Percentiles rank a stretch among this genome's conserved stretches.
Evolutionary conservation across 805 yeast genomes (phyloP).

Genomic region (Suhomyces faveliae): DNA sequence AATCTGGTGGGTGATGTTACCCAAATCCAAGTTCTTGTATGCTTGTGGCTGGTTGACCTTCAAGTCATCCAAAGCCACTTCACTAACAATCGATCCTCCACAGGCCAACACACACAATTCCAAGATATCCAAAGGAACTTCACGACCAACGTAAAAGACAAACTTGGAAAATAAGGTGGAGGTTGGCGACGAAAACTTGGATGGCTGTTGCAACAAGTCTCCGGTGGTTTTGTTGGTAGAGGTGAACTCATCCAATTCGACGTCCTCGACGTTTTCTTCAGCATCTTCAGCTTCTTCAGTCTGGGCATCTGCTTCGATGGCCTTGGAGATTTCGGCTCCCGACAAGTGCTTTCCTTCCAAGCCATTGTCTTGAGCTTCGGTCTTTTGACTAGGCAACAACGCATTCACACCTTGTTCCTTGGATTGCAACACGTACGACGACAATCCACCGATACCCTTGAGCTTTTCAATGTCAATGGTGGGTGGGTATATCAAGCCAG

Average conservation of each 20-base stretch:
- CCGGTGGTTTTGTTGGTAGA: conserved; percentile 61
- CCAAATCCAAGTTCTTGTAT: conserved; percentile 54
- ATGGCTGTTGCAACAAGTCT: conserved; percentile 71
- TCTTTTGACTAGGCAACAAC: conserved; percentile 35
- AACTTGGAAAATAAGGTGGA: conserved; percentile 69
- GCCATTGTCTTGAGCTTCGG: conserved; percentile 17
- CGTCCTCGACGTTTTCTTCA: conserved; percentile 27
- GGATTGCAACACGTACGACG: conserved; percentile 73
- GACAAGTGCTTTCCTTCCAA: conserved; percentile 39
- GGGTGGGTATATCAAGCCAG: conserved; percentile 89
- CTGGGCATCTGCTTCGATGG: conserved; percentile 50
- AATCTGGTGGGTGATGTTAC: conserved; percentile 85
- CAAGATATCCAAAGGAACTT: conserved; percentile 87
- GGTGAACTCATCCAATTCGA: conserved; percentile 66
- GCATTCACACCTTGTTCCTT: conserved; percentile 34
- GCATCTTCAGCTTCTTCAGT: conserved; percentile 42
- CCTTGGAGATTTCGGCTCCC: conserved; percentile 43
- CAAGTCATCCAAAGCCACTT: conserved; percentile 80
- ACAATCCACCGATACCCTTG: conserved; percentile 87
- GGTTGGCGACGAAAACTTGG: conserved; percentile 51
- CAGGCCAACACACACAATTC: conserved; percentile 84
- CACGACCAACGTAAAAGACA: conserved; percentile 88
- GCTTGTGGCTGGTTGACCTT: conserved; percentile 46
- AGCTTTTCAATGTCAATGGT: conserved; percentile 66
- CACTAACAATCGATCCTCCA: conserved; percentile 85